Conservation (phyloP, 2,329 filamentous ascomycete species). For the Phyllosticta citribraziliensis region DNA sequence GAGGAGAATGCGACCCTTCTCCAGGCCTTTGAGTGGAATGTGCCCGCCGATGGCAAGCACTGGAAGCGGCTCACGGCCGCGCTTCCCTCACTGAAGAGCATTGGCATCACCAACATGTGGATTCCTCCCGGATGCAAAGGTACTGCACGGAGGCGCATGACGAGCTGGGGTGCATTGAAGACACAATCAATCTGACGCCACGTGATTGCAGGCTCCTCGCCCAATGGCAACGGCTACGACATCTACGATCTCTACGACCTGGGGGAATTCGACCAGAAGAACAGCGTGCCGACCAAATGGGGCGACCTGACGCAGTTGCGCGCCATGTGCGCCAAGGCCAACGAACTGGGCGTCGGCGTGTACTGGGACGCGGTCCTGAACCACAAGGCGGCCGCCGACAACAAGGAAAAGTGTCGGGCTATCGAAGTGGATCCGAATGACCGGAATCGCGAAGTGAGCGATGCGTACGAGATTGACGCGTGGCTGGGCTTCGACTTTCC, state of each 20-base stretch:
- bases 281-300: conserved; percentile 55
- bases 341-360: conserved; percentile 45
- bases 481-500: conserved; percentile 61
- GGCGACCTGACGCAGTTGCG: conserved; percentile 53
- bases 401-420: conserved; percentile 51
- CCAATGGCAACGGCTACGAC: conserved; percentile 52
- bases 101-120: conserved; percentile 57
- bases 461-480: conserved; percentile 53
- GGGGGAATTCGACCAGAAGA: conserved; percentile 66
- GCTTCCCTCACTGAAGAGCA: conserved; percentile 45
- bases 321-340: conserved; percentile 41
- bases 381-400: conserved; percentile 61
- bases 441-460: conserved; percentile 44
- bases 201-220: conserved; percentile 37
- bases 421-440: conserved; percentile 54
- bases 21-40: conserved; percentile 66
- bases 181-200: background rate
- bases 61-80: conserved; percentile 48
- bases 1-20: conserved; percentile 39
- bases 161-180: background rate
- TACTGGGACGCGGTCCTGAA: conserved; percentile 66
- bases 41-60: conserved; percentile 48
- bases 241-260: conserved; percentile 58
- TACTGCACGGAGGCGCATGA: background rate
- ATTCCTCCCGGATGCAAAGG: conserved; percentile 66